Conservation (phyloP, 768 basidiomycete species). For the Lentinula sp. region DNA sequence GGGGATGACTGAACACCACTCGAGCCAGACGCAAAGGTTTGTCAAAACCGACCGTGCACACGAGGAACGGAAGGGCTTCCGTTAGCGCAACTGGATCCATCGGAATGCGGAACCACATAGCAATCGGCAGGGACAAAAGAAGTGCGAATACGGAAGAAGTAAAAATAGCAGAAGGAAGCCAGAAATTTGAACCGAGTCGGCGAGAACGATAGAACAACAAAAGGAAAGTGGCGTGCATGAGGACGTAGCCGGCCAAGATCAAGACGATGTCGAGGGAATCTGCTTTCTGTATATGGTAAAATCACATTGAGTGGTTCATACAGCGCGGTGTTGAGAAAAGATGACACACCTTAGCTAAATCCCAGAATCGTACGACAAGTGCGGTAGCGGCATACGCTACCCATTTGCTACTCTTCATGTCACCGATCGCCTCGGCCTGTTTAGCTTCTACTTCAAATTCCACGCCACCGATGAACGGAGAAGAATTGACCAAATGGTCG, state of each 20-base stretch:
- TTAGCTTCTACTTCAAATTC: conserved; percentile 44
- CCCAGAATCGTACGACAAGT: conserved; percentile 78
- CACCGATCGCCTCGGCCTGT: conserved; percentile 45
- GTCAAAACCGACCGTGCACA: conserved; percentile 97
- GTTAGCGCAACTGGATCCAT: conserved; percentile 91
- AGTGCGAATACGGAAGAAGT: conserved; percentile 79
- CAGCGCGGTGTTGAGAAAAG: not conserved
- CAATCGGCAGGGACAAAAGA: conserved; percentile 76
- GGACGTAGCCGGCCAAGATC: conserved; percentile 86
- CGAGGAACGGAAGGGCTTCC: conserved; percentile 95
- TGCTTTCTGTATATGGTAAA: conserved; percentile 55
- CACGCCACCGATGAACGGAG: conserved; percentile 33
- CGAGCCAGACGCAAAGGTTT: conserved; percentile 91
- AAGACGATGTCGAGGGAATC: conserved; percentile 95
- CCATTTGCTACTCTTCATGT: conserved; percentile 83
- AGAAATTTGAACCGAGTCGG: conserved; percentile 65
- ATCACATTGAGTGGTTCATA: not conserved
- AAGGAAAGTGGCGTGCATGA: conserved; percentile 96
- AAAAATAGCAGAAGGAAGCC: conserved; percentile 64
- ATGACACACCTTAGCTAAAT: conserved; percentile 60
- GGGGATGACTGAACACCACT: conserved; percentile 83
- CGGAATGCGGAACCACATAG: conserved; percentile 67
- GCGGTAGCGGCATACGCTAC: conserved; percentile 80
- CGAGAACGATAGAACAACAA: conserved; percentile 86
- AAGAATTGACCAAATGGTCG: conserved; percentile 19